Percentiles rank a stretch among this genome's conserved stretches.
These are phyloP conservation scores for Diaporthe citriasiana DNA, from an alignment of 2,329 filamentous ascomycete genomes.

Conservation along the genomic window DNA sequence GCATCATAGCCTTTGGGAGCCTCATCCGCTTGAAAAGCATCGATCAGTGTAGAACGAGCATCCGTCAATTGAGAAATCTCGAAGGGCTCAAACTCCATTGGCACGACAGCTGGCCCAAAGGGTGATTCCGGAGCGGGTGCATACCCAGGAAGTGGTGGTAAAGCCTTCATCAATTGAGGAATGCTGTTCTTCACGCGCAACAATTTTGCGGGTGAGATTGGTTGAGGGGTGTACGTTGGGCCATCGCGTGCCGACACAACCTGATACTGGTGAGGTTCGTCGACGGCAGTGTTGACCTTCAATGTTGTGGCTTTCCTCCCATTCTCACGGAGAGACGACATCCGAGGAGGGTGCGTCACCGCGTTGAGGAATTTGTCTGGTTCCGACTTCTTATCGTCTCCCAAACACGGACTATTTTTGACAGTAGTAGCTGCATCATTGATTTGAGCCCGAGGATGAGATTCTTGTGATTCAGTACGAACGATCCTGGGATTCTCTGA, in stretches of 20 bases:
- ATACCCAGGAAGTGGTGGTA: constrained; percentile 60
- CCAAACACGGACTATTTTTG: neutral
- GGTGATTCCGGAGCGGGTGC: constrained; percentile 36
- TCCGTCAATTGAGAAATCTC: constrained; percentile 41
- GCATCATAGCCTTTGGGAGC: constrained; percentile 32
- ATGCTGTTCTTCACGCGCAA: constrained; percentile 64
- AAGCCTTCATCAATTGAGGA: constrained; percentile 66
- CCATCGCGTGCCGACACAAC: constrained; percentile 41
- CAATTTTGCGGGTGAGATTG: constrained; percentile 61
- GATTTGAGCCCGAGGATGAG: neutral
- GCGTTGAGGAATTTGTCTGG: neutral
- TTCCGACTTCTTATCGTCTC: neutral
- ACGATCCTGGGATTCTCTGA: neutral
- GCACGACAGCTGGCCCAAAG: constrained; percentile 29
- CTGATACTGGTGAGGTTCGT: constrained; percentile 38
- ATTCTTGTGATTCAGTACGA: neutral
- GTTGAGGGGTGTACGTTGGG: constrained; percentile 61
- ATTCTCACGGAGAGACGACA: constrained; percentile 37
- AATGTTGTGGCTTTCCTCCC: constrained; percentile 28
- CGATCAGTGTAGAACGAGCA: constrained; percentile 36
- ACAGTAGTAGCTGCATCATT: neutral
- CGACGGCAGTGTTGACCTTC: constrained; percentile 21
- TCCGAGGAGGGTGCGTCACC: constrained; percentile 34
- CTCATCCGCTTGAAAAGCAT: constrained; percentile 14
- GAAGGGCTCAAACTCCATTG: constrained; percentile 38